A percentile compares a stretch with the other conserved stretches of the same genome.
Evolutionary conservation across 2,329 filamentous ascomycete genomes (phyloP).

Genomic region (Clarireedia hainanense): DNA sequence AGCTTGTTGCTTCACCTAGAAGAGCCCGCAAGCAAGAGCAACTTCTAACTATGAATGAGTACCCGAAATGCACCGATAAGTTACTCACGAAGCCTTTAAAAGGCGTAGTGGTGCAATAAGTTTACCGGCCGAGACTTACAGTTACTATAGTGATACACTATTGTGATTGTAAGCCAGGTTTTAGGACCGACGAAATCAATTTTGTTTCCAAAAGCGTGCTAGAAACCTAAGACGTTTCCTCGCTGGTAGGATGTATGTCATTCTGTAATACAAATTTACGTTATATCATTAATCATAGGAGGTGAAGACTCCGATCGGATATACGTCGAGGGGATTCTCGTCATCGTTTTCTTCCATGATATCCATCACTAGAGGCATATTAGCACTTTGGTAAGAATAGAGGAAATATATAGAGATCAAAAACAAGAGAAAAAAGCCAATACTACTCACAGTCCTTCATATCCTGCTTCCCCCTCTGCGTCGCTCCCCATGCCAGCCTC

Average conservation of each 20-base stretch:
- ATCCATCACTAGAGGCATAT: conserved; percentile 14
- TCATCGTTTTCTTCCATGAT: conserved; percentile 24
- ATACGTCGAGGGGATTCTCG: conserved; percentile 22
- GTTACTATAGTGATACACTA: too few relatives aligned
- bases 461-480: conserved; percentile 16
- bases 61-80: too few relatives aligned
- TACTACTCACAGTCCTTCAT: conserved; percentile 15
- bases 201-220: too few relatives aligned
- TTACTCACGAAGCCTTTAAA: too few relatives aligned
- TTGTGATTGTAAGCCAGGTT: too few relatives aligned
- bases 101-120: too few relatives aligned
- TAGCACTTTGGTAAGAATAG: background rate
- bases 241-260: background rate
- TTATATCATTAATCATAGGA: conserved; percentile 1
- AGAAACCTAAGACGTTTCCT: too few relatives aligned
- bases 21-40: too few relatives aligned
- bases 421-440: background rate
- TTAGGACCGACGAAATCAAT: too few relatives aligned
- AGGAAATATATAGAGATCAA: background rate
- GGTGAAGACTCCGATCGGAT: conserved; percentile 4
- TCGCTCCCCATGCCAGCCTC: conserved; percentile 27
- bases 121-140: too few relatives aligned
- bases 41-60: too few relatives aligned
- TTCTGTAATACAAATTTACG: background rate
- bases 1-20: too few relatives aligned